A percentile compares a stretch with the other conserved stretches of the same genome.
Conservation (phyloP, 495 filamentous ascomycete species). For the Xylaria sp. region DNA sequence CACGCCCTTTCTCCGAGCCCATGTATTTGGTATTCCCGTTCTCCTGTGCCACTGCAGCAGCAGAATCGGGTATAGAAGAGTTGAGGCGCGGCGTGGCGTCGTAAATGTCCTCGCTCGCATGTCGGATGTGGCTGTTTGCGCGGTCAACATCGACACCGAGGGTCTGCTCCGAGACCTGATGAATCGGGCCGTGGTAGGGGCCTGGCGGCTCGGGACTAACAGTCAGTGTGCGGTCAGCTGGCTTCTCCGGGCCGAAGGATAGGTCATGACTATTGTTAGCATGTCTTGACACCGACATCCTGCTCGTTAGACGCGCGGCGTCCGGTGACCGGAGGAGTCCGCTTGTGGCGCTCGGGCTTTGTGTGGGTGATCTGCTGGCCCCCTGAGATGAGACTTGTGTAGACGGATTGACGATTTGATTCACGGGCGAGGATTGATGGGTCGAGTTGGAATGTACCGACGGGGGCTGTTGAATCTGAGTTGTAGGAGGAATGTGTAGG, state of each 20-base stretch:
- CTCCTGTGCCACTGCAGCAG: neutral
- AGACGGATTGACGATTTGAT: neutral
- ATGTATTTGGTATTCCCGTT: conserved; percentile 40
- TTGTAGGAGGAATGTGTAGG: conserved; percentile 34
- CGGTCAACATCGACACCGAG: conserved; percentile 36
- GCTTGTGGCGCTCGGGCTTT: neutral
- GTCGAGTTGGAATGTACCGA: conserved; percentile 8
- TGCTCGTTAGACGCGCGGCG: conserved; percentile 32
- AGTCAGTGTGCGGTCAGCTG: conserved; percentile 38
- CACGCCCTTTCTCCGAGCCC: conserved; percentile 30
- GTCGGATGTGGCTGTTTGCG: conserved; percentile 30
- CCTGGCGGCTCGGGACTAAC: conserved; percentile 45
- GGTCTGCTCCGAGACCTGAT: conserved; percentile 37
- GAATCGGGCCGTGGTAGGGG: conserved; percentile 29
- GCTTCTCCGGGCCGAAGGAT: conserved; percentile 37
- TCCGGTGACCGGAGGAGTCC: conserved; percentile 20
- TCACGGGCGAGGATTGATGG: conserved; percentile 14
- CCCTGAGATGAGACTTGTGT: conserved; percentile 8
- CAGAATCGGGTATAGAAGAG: conserved; percentile 3
- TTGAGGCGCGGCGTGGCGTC: conserved; percentile 49
- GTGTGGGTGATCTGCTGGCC: neutral
- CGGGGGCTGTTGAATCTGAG: neutral
- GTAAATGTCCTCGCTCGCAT: conserved; percentile 50
- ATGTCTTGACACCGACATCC: conserved; percentile 29
- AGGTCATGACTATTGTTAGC: conserved; percentile 23